Conservation (phyloP, 352 stramenopile species). For the Pythium utonaiense region DNA sequence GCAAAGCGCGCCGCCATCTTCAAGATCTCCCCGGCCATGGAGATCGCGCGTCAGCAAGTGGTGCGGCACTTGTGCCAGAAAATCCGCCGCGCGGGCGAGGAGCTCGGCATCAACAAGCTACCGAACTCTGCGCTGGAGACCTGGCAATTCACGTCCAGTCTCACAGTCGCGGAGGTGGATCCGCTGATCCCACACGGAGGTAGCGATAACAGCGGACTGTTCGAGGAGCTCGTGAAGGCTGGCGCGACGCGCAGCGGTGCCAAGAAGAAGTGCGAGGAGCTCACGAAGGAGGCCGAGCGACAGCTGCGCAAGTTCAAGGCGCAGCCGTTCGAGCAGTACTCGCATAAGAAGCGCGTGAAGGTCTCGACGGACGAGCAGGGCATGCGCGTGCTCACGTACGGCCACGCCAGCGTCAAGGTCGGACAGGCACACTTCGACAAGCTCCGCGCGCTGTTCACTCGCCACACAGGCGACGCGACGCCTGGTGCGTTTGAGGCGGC, state of each 20-base stretch:
- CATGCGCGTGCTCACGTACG: constrained; percentile 57
- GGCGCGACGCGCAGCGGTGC: constrained; percentile 57
- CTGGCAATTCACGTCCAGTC: constrained; percentile 78
- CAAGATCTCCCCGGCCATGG: constrained; percentile 41
- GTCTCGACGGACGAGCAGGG: constrained; percentile 27
- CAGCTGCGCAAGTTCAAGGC: constrained; percentile 25
- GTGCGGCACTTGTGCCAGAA: constrained; percentile 64
- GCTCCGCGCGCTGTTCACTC: constrained; percentile 76
- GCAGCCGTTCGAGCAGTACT: constrained; percentile 17
- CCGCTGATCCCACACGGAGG: constrained; percentile 64
- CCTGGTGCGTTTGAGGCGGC: constrained; percentile 55
- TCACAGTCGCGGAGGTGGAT: constrained; percentile 71
- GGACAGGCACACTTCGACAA: constrained; percentile 85
- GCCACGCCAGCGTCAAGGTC: constrained; percentile 70
- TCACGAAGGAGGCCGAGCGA: constrained; percentile 35
- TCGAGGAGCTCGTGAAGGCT: constrained; percentile 70
- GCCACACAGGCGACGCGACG: constrained; percentile 30
- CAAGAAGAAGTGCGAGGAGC: constrained; percentile 49
- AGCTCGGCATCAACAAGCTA: constrained; percentile 74
- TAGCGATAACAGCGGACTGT: constrained; percentile 68
- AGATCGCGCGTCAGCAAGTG: constrained; percentile 68
- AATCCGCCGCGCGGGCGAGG: constrained; percentile 60
- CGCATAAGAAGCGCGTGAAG: constrained; percentile 27
- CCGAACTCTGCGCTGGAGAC: constrained; percentile 83
- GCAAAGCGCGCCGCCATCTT: constrained; percentile 11